Conservation (phyloP, 2,329 filamentous ascomycete species). For the Alternaria solani region DNA sequence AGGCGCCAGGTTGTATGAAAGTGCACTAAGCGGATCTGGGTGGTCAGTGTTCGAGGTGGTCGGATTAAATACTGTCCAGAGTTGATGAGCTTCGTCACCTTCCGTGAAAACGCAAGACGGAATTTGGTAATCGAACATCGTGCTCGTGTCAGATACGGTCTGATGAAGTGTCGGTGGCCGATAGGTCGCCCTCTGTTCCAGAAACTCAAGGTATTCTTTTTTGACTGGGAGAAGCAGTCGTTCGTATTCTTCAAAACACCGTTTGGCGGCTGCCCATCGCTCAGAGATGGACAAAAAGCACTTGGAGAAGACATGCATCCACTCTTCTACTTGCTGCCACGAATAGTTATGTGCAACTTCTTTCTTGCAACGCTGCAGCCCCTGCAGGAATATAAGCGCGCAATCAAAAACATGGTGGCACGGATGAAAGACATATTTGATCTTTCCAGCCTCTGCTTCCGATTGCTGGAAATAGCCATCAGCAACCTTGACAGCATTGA, state of each 20-base stretch:
- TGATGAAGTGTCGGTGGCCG: slow-evolving; percentile 19
- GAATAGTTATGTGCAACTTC: slow-evolving; percentile 39
- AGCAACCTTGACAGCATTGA: slow-evolving; percentile 43
- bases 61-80: slow-evolving; percentile 43
- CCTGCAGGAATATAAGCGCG: slow-evolving; percentile 45
- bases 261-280: slow-evolving; percentile 45
- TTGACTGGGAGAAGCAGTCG: slow-evolving; percentile 41
- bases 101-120: slow-evolving; percentile 20
- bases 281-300: slow-evolving; percentile 47
- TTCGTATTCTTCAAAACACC: slow-evolving; percentile 48
- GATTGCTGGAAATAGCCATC: slow-evolving; percentile 45
- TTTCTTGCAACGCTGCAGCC: slow-evolving; percentile 41
- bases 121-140: slow-evolving; percentile 23
- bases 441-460: slow-evolving; percentile 44
- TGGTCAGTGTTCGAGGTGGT: slow-evolving; percentile 35
- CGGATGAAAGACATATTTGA: slow-evolving; percentile 51
- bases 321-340: slow-evolving; percentile 39
- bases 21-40: slow-evolving; percentile 29
- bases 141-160: slow-evolving; percentile 12
- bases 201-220: slow-evolving; percentile 45
- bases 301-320: slow-evolving; percentile 42
- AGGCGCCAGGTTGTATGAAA: slow-evolving; percentile 35
- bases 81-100: slow-evolving; percentile 39
- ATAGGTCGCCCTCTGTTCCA: slow-evolving; percentile 39
- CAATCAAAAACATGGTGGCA: slow-evolving; percentile 48